Evolutionary conservation across 805 yeast genomes (phyloP).

Genomic region (Yarrowia divulgata): DNA sequence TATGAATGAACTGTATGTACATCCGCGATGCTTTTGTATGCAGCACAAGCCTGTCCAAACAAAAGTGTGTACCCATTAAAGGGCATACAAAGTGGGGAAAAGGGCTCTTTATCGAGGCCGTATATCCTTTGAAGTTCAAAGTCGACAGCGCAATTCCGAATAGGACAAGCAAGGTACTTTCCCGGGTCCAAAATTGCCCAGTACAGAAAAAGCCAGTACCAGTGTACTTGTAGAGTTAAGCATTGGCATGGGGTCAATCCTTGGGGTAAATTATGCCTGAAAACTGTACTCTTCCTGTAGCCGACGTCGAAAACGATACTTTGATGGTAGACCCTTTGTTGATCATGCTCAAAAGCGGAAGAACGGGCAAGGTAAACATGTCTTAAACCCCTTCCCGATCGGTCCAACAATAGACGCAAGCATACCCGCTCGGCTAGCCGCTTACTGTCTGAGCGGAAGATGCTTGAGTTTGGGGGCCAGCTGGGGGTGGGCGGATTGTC

Average conservation of each 20-base stretch:
- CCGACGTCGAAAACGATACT: neutral
- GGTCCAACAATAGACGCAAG: neutral
- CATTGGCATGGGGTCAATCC: slow-evolving; percentile 14
- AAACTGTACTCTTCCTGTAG: neutral
- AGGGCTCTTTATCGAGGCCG: too few species aligned
- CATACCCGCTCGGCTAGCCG: slow-evolving; percentile 15
- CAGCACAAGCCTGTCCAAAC: too few species aligned
- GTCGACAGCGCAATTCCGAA: too few species aligned
- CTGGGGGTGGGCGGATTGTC: neutral
- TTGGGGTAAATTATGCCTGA: slow-evolving; percentile 16
- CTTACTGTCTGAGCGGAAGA: neutral
- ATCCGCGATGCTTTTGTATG: too few species aligned
- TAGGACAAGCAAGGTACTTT: too few species aligned
- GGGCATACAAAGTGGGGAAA: too few species aligned
- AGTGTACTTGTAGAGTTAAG: slow-evolving; percentile 10
- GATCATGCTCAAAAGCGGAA: neutral
- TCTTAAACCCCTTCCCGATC: neutral
- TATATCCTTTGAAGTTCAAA: too few species aligned
- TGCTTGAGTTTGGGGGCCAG: neutral
- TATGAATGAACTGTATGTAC: too few species aligned
- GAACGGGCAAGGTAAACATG: neutral
- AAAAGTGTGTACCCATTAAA: too few species aligned
- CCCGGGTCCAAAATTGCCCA: too few species aligned
- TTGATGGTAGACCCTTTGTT: neutral
- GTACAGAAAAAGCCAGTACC: too few species aligned